phyloP scores from a whole-genome alignment of 1,284 basidiomycete species.

The Inonotus hispidus region DNA sequence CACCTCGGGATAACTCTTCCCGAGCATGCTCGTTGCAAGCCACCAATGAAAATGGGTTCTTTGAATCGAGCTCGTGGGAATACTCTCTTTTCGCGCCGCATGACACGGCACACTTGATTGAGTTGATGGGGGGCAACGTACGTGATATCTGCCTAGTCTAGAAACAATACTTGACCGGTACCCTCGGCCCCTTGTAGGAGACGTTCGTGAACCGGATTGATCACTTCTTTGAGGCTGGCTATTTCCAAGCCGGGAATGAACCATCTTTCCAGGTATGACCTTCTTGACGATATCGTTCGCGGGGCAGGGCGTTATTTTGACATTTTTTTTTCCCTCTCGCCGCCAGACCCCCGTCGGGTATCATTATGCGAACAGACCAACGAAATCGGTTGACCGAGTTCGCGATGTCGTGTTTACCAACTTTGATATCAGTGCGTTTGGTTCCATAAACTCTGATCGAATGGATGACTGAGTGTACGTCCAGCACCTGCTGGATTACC shows the following conservation, averaged over 20 bases:
- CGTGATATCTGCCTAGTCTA: conserved; percentile 6
- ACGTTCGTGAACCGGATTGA: conserved; percentile 39
- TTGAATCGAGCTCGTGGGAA: conserved; percentile 66
- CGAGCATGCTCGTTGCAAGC: conserved; percentile 51
- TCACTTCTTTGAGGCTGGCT: too few relatives aligned
- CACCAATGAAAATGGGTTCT: conserved; percentile 52
- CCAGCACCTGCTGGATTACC: conserved; percentile 35
- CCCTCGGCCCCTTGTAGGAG: conserved; percentile 20
- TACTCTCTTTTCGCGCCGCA: conserved; percentile 31
- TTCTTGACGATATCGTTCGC: not conserved
- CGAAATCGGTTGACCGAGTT: conserved; percentile 35
- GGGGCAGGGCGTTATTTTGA: not conserved
- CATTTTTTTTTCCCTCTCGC: too few relatives aligned
- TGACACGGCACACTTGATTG: conserved; percentile 35
- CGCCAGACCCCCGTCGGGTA: conserved; percentile 35
- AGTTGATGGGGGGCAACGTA: conserved; percentile 39
- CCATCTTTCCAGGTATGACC: conserved; percentile 52
- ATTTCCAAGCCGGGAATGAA: conserved; percentile 36
- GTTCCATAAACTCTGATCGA: not conserved
- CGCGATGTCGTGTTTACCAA: conserved; percentile 37
- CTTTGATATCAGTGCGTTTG: conserved; percentile 35
- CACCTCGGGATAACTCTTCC: conserved; percentile 40
- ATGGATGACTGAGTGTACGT: conserved; percentile 28
- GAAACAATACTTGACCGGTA: not conserved
- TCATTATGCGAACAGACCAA: conserved; percentile 36